Evolutionary conservation across 257 asterid species (phyloP), one percentile per base, ranked within the genome.

Genomic region (Solanum clarkiae): DNA sequence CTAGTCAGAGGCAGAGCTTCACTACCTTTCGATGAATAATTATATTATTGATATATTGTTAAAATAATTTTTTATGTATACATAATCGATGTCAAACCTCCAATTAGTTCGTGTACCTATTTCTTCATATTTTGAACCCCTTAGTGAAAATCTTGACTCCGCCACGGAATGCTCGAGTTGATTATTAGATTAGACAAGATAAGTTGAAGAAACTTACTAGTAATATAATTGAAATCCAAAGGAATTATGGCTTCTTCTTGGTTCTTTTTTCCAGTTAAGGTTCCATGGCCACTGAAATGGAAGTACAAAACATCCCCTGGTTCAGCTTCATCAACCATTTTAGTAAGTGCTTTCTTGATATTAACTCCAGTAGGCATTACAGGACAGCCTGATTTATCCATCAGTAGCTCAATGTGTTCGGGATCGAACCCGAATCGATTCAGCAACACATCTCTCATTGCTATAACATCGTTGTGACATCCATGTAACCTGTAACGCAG

Each of bases 251-350:
- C 98, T 65, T 94, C 98, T 84, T 93, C 94, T 80, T 85, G 66
- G 16, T 69, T 88, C n/a, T 89, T 75, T 53, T 90, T 91, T 42
- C 85, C 66, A 53, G 83, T 40, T 13, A 86, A 88, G 66, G 96
- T 91, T 16, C 95, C 98, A 70, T 94, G 98, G 47, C 98, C 98
- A 14, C 93, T 94, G 87, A 91, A 94, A 88, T 94, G 98, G 82
- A 93, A 92, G 90, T 91, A 90, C 86, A 95, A 86, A 60, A 90
- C 87, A 68, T 94, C 97, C 1, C 92, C 94, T 49, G 86, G 84
- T 53, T 90, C 85, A 71, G 95, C 97, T 82, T n/a, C 88, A 84
- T 90, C 95, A 55, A 93, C 89, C 97, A 93, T 92, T 29, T 44
- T 60, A 14, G 80, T 54, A 7, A 94, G 90, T 71, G 95, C 94